Evolutionary conservation across 2,329 filamentous ascomycete genomes (phyloP), one percentile per base, ranked within the genome.

Genomic region (Xylariaceae sp.): DNA sequence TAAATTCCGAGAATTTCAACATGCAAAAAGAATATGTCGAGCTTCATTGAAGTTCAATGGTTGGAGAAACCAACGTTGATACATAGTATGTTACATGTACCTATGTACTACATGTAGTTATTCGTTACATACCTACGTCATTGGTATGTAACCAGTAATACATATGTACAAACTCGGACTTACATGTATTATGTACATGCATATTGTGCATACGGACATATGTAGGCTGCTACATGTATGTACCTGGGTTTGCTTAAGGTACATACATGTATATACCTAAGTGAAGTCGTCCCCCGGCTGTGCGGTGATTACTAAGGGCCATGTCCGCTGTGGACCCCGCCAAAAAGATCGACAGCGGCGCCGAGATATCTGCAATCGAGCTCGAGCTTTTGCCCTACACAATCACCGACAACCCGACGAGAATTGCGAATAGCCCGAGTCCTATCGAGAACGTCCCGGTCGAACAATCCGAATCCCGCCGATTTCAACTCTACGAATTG

Each of bases 261-360:
- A 37, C 32, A 12, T 37, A 37, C 32, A 10, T n/a, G n/a, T n/a
- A n/a, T n/a, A n/a, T n/a, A n/a, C n/a, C n/a, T 50, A 47, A 42
- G 59, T 51, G 52, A 66, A 64, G 61, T 59, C 60, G 52, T 56
- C 64, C 14, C 20, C 44, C n/a, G 45, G 50, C 54, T 62, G 63
- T 65, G 61, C 50, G 67, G 29, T 62, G 72, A 71, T 74, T 74
- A 74, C 67, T 74, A 70, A 74, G 70, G 60, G 50, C 65, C 40
- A 56, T 66, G 56, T 50, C 54, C 54, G 54, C 53, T 26, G 50
- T 51, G 48, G 53, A 54, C 49, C 54, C 56, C 59, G 56, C 56
- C 52, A 49, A 59, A 48, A 56, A 52, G 50, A 47, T 43, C 55
- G 52, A 53, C 45, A 60, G 47, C 55, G 57, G 52, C 50, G 46